Base-by-base conservation (phyloP, 257 asterid species). In the Parsonsia alboflavescens region DNA sequence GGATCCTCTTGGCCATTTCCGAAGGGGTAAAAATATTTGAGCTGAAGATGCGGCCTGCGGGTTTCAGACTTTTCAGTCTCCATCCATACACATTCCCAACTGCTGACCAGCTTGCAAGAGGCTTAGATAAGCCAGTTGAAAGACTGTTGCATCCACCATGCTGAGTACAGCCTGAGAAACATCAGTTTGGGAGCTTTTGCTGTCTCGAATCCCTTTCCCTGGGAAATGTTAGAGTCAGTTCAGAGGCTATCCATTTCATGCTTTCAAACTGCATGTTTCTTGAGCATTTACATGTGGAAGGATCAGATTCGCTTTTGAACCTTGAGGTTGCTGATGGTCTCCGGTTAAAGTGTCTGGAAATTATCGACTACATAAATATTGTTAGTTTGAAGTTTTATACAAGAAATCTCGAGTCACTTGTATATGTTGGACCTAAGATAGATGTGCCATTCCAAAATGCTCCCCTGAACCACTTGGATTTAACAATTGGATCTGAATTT, bases 161-260 rank as follows among this genome's bases (percentile, higher is more conserved):
- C 36, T 13, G 70, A 16, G 24, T 3, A 11, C 36, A 17, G 10
- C 24, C 24, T 30, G 44, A 13, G n/a, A 64, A 16, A 10, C n/a
- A 64, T 64, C 70, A 64, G 16, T 33, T 41, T 39, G 17, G 24
- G 48, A 30, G 44, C 24, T 64, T 64, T 15, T 64, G 70, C 11
- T 64, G 70, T 36, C 70, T 64, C 7, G 15, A 64, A 41, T 64
- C 48, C 48, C 44, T 64, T 16, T 64, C 70, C 48, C 21, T 64
- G 48, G 24, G 26, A 33, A 6, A 1, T 41, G 4, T 64, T 64
- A 28, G 9, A 16, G 70, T 64, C 24, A 1, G 46, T 36, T 46
- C 36, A 5, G 70, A 64, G 24, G 8, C 19, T 15, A 33, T 64
- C 41, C 3, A 6, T 64, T 41, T 33, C 13, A 33, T 64, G 5